Evolutionary conservation across 164 flowering plant genomes (phyloP).

Genomic region (Houttuynia cordata): DNA sequence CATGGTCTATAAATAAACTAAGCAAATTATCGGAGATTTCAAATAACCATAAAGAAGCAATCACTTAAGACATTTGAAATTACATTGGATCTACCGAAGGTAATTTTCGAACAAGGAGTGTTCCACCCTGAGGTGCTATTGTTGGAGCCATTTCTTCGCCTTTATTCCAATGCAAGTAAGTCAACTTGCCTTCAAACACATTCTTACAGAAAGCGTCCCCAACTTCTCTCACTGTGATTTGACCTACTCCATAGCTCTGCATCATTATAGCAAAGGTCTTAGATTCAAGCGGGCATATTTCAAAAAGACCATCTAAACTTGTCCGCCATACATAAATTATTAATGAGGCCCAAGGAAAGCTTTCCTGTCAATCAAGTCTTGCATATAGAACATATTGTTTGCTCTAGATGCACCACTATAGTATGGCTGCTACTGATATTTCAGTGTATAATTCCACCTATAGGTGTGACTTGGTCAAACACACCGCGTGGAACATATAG

Average conservation of each 20-base stretch:
- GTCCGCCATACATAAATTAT: not conserved
- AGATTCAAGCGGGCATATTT: not conserved
- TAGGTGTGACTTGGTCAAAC: no score
- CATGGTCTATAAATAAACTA: no score
- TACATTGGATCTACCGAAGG: constrained; percentile 66
- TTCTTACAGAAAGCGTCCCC: constrained; percentile 40
- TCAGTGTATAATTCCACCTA: no score
- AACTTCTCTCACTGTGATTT: constrained; percentile 33
- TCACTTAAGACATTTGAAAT: not conserved
- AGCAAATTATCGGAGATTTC: not conserved
- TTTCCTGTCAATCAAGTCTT: no score
- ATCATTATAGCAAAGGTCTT: constrained; percentile 7
- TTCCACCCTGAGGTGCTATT: constrained; percentile 42
- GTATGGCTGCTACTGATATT: no score
- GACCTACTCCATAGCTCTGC: constrained; percentile 52
- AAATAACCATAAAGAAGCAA: not conserved
- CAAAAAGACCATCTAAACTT: not conserved
- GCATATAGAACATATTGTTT: no score
- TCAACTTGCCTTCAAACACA: constrained; percentile 62
- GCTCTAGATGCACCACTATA: no score
- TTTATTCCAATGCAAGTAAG: constrained; percentile 70
- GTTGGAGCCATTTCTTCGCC: constrained; percentile 81
- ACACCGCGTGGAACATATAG: no score
- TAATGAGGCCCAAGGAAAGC: no score
- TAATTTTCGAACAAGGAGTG: constrained; percentile 84